Evolutionary conservation across 495 filamentous ascomycete genomes (phyloP), one percentile per base, ranked within the genome.

Genomic region (Melanomma pulvis-pyrius): DNA sequence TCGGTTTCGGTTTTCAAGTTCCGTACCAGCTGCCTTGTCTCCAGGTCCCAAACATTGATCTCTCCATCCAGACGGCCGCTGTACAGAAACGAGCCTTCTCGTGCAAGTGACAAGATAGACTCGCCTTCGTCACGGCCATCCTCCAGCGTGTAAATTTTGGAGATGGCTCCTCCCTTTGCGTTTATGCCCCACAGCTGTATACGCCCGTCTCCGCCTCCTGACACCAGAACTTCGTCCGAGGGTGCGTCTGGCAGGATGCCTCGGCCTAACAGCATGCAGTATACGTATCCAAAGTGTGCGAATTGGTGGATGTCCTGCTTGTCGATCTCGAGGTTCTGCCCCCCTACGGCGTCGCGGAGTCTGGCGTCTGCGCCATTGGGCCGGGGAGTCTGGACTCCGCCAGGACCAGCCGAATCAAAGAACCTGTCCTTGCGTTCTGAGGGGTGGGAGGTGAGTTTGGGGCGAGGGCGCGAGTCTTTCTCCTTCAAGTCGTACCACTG

Each of bases 11-110:
- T 83, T 69, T 89, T 90, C 68, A 97, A 87, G 9, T 87, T 90
- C 59, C 93, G 83, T 21, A 98, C 81, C 53, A 94, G 88, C 79
- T 98, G 94, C 65, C 88, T 86, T 1, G 94, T 97, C 74, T 98
- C 94, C 15, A 98, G 80, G 71, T 98, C 96, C 94, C 94, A 98
- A 17, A 98, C 87, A 73, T 97, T 93, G 56, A 98, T 83, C 46
- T 96, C 87, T n/a, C 94, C 94, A n/a, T 88, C 85, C 0, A 91
- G 83, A 57, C 92, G 86, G 61, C 94, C 94, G 67, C 89, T 90
- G 73, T 97, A 98, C 12, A 98, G 83, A 64, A 98, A 88, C 0
- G 91, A 90, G 0, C 91, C 92, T 65, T 97, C 92, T 0, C 92
- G 80, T 2, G 90, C 88, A 52, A 98, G 82, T 1, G 90, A 91